Evolutionary conservation across 2,329 filamentous ascomycete species (phyloP).

Genomic region (Cordyceps tenuipes): DNA sequence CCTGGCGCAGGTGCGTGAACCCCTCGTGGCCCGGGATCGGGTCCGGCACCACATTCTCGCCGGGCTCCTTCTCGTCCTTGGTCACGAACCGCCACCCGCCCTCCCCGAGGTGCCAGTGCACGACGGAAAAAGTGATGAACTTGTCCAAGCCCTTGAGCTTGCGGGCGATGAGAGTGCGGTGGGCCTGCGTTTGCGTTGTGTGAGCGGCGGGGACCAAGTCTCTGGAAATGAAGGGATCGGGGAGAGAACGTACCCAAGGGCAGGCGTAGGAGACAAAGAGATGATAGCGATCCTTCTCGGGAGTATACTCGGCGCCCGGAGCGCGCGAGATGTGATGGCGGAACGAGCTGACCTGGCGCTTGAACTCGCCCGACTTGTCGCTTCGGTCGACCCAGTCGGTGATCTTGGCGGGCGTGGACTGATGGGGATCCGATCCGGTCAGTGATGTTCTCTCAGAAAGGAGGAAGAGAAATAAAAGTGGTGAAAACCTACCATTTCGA

Average conservation of each 20-base stretch:
- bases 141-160: constrained; percentile 89
- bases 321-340: constrained; percentile 70
- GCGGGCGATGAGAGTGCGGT: constrained; percentile 77
- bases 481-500: neutral
- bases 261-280: constrained; percentile 92
- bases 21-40: constrained; percentile 62
- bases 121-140: constrained; percentile 68
- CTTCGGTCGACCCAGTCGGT: constrained; percentile 75
- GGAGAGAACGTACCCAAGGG: constrained; percentile 58
- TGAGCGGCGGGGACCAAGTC: neutral
- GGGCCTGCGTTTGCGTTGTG: constrained; percentile 40
- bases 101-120: constrained; percentile 80
- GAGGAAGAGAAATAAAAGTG: no score
- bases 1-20: constrained; percentile 61
- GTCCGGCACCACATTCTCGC: constrained; percentile 57
- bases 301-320: constrained; percentile 64
- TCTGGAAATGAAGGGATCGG: neutral
- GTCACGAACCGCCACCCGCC: constrained; percentile 77
- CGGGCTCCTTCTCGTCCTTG: constrained; percentile 46
- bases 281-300: constrained; percentile 87
- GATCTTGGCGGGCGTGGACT: constrained; percentile 40
- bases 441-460: neutral
- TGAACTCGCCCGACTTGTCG: constrained; percentile 85
- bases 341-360: constrained; percentile 77
- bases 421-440: neutral